Conservation (phyloP, 768 basidiomycete genomes). For the Chalciporus sphaerocephalus region DNA sequence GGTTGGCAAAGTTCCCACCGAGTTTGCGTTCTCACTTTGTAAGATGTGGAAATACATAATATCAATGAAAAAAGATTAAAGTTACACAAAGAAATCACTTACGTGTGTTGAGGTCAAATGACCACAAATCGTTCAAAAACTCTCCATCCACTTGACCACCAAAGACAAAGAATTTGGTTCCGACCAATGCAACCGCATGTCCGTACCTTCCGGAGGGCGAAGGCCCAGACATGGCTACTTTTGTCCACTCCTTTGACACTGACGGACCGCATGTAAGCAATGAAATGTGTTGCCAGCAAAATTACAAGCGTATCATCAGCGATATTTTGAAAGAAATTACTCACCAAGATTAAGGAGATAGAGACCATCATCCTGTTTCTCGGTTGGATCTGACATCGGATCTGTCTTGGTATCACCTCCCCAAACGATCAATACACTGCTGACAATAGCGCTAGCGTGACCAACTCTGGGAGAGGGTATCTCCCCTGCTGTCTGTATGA, state of each 20-base stretch:
- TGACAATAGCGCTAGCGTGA: constrained; percentile 92
- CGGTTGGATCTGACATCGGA: constrained; percentile 51
- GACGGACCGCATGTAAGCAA: neutral
- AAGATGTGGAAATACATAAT: constrained; percentile 4
- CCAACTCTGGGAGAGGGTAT: constrained; percentile 89
- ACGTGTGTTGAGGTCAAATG: constrained; percentile 94
- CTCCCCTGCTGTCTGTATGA: constrained; percentile 86
- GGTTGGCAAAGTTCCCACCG: constrained; percentile 81
- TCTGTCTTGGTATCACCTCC: constrained; percentile 94
- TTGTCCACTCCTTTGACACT: constrained; percentile 96
- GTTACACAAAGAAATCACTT: constrained; percentile 32
- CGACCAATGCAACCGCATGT: constrained; percentile 90
- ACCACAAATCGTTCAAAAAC: constrained; percentile 94
- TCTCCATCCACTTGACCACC: constrained; percentile 95
- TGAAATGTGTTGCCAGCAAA: neutral
- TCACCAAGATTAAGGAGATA: constrained; percentile 92
- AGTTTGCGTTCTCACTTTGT: constrained; percentile 73
- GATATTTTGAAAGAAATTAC: constrained; percentile 26
- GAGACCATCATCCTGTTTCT: constrained; percentile 86
- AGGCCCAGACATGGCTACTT: constrained; percentile 70
- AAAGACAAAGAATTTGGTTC: constrained; percentile 89
- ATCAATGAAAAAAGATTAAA: constrained; percentile 1
- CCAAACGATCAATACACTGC: constrained; percentile 95
- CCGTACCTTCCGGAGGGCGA: constrained; percentile 90
- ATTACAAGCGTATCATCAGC: neutral